Conservation (phyloP, 1,284 basidiomycete genomes). For the Coniferiporia sulphurascens region DNA sequence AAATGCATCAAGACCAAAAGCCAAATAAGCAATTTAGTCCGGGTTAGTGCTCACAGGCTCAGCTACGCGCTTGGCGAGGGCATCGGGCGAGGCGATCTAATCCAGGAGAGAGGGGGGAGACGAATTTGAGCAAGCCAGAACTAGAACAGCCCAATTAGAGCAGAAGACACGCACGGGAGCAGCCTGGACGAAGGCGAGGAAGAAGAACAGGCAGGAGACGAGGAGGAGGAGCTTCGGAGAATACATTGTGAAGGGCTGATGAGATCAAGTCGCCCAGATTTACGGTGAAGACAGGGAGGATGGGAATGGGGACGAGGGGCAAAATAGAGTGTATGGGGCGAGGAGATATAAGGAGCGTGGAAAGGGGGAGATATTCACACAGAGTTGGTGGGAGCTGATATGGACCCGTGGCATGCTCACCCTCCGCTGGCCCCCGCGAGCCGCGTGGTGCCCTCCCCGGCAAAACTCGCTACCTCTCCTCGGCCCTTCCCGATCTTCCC, state of each 20-base stretch:
- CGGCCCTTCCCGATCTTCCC: no score
- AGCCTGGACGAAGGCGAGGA: constrained; percentile 7
- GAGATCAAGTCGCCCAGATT: background rate
- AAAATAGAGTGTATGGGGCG: no score
- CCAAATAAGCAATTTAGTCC: no score
- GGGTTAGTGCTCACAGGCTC: background rate
- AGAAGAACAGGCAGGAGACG: constrained; percentile 10
- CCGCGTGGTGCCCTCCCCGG: no score
- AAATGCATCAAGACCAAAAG: no score
- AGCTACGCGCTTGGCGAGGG: constrained; percentile 6
- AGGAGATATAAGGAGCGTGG: no score
- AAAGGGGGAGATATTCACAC: no score
- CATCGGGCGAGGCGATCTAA: constrained; percentile 6
- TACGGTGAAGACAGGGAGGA: background rate
- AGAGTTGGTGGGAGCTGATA: no score
- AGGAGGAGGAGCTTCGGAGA: constrained; percentile 10
- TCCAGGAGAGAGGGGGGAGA: background rate
- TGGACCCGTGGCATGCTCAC: no score
- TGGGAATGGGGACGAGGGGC: no score
- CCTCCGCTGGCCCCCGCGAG: no score
- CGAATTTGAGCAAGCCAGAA: background rate
- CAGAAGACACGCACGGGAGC: constrained; percentile 10
- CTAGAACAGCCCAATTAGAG: background rate
- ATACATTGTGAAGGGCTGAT: constrained; percentile 1
- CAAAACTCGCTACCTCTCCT: no score